phyloP scores from a whole-genome alignment of 192 early-diverging fungal species.

The Dissophora ornata region DNA sequence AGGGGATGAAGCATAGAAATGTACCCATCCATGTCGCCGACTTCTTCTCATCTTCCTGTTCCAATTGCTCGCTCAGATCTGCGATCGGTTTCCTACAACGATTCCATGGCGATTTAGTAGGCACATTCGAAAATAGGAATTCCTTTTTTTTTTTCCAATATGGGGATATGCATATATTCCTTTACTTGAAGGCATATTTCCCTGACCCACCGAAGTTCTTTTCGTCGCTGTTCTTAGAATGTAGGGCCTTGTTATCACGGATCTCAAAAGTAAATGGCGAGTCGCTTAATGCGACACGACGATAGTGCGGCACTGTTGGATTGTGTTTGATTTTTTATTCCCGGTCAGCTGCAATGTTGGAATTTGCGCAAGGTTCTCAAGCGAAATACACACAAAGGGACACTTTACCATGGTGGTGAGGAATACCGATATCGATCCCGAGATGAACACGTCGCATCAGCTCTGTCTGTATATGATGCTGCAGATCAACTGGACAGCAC shows the following conservation, averaged over 20 bases:
- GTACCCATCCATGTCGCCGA: slow-evolving; percentile 51
- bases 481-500: slow-evolving; percentile 28
- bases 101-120: neutral
- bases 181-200: slow-evolving; percentile 43
- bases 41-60: slow-evolving; percentile 14
- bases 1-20: too few species aligned
- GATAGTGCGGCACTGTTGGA: slow-evolving; percentile 4
- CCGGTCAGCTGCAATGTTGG: neutral
- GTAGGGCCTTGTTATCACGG: neutral
- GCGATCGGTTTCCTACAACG: slow-evolving; percentile 25
- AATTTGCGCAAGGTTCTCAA: too few species aligned
- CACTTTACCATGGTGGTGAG: slow-evolving; percentile 15
- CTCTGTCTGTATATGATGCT: slow-evolving; percentile 40
- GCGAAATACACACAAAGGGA: too few species aligned
- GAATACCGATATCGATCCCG: slow-evolving; percentile 32
- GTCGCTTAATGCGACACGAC: slow-evolving; percentile 21
- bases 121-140: too few species aligned
- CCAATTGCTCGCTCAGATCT: slow-evolving; percentile 15
- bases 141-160: neutral
- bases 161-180: neutral
- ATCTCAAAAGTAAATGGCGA: slow-evolving; percentile 38
- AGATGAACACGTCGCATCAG: slow-evolving; percentile 40
- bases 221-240: neutral
- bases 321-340: too few species aligned
- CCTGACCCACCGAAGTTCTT: neutral